These are phyloP conservation scores for Starmerella potacharoeniae DNA, from an alignment of 805 yeast genomes.

Conservation along the genomic window DNA sequence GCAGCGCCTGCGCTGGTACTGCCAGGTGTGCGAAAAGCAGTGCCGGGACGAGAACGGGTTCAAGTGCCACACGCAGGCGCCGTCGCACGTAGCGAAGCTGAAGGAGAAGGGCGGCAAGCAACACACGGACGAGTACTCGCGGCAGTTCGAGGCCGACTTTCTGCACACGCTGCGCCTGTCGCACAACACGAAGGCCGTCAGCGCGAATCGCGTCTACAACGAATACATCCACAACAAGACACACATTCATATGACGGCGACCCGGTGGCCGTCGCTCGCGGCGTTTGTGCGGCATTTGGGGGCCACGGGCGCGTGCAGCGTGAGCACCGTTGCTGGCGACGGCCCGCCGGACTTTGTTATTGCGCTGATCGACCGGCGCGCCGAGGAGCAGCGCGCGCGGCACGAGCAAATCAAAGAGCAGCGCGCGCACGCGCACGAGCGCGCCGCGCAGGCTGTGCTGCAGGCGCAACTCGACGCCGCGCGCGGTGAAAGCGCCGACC, in stretches of 20 bases:
- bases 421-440: not conserved
- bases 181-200: slow-evolving; percentile 73
- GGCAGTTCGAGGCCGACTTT: slow-evolving; percentile 52
- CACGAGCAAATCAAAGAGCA: not conserved
- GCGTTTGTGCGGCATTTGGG: slow-evolving; percentile 49
- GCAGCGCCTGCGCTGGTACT: slow-evolving; percentile 75
- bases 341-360: slow-evolving; percentile 9
- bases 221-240: slow-evolving; percentile 73
- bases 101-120: slow-evolving; percentile 36
- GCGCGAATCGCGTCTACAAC: slow-evolving; percentile 79
- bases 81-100: slow-evolving; percentile 56
- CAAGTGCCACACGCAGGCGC: slow-evolving; percentile 77
- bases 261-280: slow-evolving; percentile 62
- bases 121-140: slow-evolving; percentile 45
- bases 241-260: slow-evolving; percentile 86
- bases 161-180: slow-evolving; percentile 45
- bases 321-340: not conserved
- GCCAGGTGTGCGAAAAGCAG: slow-evolving; percentile 84
- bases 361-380: slow-evolving; percentile 1
- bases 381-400: not conserved
- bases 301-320: slow-evolving; percentile 27
- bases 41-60: slow-evolving; percentile 95
- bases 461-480: not conserved
- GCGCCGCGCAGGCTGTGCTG: not conserved
- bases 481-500: not conserved